Percentiles rank a stretch among this genome's conserved stretches.
phyloP scores from a whole-genome alignment of 768 basidiomycete species.

The Hericium coralloides region DNA sequence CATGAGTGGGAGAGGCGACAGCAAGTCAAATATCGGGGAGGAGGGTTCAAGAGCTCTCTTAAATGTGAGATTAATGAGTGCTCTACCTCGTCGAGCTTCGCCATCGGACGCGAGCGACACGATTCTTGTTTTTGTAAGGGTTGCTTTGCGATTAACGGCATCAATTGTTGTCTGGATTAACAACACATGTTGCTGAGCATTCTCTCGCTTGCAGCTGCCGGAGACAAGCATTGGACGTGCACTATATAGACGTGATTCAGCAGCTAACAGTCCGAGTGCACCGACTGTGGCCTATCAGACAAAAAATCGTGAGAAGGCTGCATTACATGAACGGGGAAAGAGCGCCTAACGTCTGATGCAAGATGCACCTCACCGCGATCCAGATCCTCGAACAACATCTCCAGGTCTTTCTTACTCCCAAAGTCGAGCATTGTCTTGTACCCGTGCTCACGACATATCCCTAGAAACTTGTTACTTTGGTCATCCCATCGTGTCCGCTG shows the following conservation, averaged over 20 bases:
- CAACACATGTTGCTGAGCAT: not conserved
- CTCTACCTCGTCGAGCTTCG: not conserved
- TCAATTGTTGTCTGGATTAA: not conserved
- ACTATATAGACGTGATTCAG: not conserved
- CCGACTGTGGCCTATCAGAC: not conserved
- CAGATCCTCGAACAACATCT: not conserved
- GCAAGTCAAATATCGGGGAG: not conserved
- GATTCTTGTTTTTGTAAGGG: not conserved
- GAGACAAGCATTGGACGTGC: not conserved
- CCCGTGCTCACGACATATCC: not conserved
- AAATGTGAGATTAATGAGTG: not conserved
- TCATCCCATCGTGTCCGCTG: not conserved
- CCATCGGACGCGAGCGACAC: not conserved
- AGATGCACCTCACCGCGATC: not conserved
- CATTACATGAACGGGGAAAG: not conserved
- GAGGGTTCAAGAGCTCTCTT: not conserved
- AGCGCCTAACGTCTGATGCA: not conserved
- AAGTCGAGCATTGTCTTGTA: not conserved
- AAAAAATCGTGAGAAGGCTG: not conserved
- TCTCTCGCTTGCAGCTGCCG: not conserved
- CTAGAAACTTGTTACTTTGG: not conserved
- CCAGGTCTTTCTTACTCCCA: not conserved
- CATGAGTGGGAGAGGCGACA: not conserved
- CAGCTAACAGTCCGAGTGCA: not conserved
- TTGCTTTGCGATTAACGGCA: not conserved